Evolutionary conservation across 2,329 filamentous ascomycete genomes (phyloP).

Genomic region (Sordariomycetes sp.): DNA sequence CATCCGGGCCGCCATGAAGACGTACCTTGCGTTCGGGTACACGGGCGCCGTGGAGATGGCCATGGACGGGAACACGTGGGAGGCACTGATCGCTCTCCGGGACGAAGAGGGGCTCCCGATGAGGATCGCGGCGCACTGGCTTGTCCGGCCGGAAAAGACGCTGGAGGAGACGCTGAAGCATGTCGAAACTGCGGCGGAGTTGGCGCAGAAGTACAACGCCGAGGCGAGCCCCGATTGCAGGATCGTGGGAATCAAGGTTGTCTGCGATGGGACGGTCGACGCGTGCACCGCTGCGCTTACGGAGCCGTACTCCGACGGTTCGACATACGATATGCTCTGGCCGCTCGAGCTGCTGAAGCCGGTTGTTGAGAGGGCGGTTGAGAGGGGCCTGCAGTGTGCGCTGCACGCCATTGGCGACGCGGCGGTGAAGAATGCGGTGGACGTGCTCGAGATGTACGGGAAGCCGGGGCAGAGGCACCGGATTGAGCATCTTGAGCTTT

Average conservation of each 20-base stretch:
- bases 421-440: slow-evolving; percentile 42
- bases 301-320: slow-evolving; percentile 41
- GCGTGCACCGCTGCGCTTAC: slow-evolving; percentile 48
- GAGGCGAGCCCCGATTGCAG: slow-evolving; percentile 23
- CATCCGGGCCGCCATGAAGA: slow-evolving; percentile 31
- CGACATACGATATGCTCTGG: slow-evolving; percentile 38
- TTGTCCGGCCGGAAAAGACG: slow-evolving; percentile 29
- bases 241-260: slow-evolving; percentile 49
- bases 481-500: slow-evolving; percentile 52
- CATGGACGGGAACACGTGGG: slow-evolving; percentile 45
- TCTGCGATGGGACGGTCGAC: slow-evolving; percentile 52
- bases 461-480: slow-evolving; percentile 38
- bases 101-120: slow-evolving; percentile 23
- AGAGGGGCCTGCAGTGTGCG: slow-evolving; percentile 43
- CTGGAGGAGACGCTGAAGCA: slow-evolving; percentile 26
- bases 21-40: slow-evolving; percentile 37
- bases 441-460: slow-evolving; percentile 32
- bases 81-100: slow-evolving; percentile 29
- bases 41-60: slow-evolving; percentile 47
- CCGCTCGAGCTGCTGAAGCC: slow-evolving; percentile 32
- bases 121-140: slow-evolving; percentile 41
- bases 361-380: slow-evolving; percentile 39
- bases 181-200: slow-evolving; percentile 33
- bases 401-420: slow-evolving; percentile 53
- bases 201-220: slow-evolving; percentile 36